phyloP scores from a whole-genome alignment of 2,329 filamentous ascomycete species.

The Claviceps sp. region DNA sequence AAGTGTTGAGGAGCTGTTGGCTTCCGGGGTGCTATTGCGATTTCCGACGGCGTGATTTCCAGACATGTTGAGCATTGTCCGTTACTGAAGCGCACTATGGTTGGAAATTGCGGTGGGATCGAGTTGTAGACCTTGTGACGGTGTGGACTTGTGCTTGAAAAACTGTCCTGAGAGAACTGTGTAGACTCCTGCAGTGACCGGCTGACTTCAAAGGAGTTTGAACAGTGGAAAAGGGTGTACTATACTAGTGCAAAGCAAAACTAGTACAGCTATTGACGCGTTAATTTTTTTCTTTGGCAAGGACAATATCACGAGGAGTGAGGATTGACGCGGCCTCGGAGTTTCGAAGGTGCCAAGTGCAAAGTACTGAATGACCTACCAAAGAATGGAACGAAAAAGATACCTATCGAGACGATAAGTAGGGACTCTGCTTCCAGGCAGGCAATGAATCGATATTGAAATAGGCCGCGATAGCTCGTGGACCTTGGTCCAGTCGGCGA shows the following conservation, averaged over 20 bases:
- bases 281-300: background rate
- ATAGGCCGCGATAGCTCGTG: conserved; percentile 1
- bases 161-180: conserved; percentile 16
- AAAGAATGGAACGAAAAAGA: conserved; percentile 8
- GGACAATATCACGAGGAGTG: background rate
- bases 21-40: conserved; percentile 94
- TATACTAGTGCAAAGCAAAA: conserved; percentile 10
- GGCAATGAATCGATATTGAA: conserved; percentile 11
- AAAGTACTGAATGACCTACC: conserved; percentile 10
- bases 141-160: conserved; percentile 1
- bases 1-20: conserved; percentile 65
- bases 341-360: background rate
- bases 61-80: conserved; percentile 47
- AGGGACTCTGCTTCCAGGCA: conserved; percentile 27
- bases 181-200: conserved; percentile 62
- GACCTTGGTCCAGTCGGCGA: background rate
- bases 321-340: background rate
- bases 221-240: background rate
- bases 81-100: background rate
- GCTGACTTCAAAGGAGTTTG: conserved; percentile 67
- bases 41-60: conserved; percentile 62
- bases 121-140: background rate
- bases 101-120: background rate
- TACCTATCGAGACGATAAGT: conserved; percentile 14
- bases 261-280: conserved; percentile 1